These are phyloP conservation scores for Fusarium veterinarium DNA, from an alignment of 2,329 filamentous ascomycete species.

Conservation along the genomic window DNA sequence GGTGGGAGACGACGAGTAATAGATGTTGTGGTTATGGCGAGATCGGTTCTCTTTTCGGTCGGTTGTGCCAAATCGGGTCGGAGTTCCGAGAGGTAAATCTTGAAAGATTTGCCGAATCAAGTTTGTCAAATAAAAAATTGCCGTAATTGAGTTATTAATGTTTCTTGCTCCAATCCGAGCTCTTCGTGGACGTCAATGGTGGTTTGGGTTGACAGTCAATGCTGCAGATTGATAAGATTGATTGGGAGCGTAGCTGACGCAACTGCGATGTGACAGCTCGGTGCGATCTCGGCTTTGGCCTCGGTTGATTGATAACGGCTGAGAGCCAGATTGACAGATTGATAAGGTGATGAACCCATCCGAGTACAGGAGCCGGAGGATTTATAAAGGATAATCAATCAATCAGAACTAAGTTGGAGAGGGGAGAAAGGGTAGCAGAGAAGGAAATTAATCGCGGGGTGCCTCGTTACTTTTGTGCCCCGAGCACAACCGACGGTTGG, in stretches of 20 bases:
- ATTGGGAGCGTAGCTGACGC: slow-evolving; percentile 20
- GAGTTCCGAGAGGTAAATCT: slow-evolving; percentile 43
- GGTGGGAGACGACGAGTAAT: slow-evolving; percentile 26
- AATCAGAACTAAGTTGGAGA: slow-evolving; percentile 2
- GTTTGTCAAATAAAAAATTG: slow-evolving; percentile 20
- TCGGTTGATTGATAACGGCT: slow-evolving; percentile 25
- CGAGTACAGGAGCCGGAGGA: slow-evolving; percentile 10
- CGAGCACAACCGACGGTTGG: slow-evolving; percentile 40
- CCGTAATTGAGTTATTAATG: neutral
- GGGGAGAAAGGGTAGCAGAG: slow-evolving; percentile 20
- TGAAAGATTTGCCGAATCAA: neutral
- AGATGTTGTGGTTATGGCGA: slow-evolving; percentile 28
- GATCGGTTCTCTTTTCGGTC: slow-evolving; percentile 38
- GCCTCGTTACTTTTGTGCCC: slow-evolving; percentile 46
- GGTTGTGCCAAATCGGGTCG: slow-evolving; percentile 38
- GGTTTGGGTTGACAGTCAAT: slow-evolving; percentile 7
- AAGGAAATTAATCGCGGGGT: slow-evolving; percentile 44
- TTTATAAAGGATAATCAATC: slow-evolving; percentile 9
- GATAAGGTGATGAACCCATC: slow-evolving; percentile 23
- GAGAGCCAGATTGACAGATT: slow-evolving; percentile 22
- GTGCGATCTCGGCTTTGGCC: slow-evolving; percentile 35
- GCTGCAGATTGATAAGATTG: slow-evolving; percentile 40
- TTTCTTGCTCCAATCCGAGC: neutral
- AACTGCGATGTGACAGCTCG: slow-evolving; percentile 21
- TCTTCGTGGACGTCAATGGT: slow-evolving; percentile 4